Evolutionary conservation across 2,329 filamentous ascomycete species (phyloP), one percentile per base, ranked within the genome.

Genomic region (Chlorencoelia australis): DNA sequence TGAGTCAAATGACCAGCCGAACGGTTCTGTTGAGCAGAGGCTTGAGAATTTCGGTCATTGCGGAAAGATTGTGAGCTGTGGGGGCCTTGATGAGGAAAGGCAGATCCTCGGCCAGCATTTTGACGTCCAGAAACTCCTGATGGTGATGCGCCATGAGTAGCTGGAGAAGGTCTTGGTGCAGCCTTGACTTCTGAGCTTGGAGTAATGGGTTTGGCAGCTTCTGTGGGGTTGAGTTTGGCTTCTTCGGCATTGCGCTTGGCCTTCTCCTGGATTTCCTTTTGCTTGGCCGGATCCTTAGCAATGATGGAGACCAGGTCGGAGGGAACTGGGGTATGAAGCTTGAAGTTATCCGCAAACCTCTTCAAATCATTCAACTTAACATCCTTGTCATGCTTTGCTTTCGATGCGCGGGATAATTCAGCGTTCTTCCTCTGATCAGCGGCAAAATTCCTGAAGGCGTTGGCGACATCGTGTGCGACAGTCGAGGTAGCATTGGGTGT

Each of bases 231-330:
- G 9, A 60, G 56, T 54, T 63, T 75, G 57, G 52, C 64, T 44
- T 78, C 73, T 44, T 85, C 78, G 2, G 77, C 79, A 47, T 89
- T 81, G 53, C 77, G 75, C 42, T 84, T 76, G 1, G 86, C 86
- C 59, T 88, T 93, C 50, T 87, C 82, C 53, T 94, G 81, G 45
- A 98, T 96, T 55, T 88, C 78, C 53, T 87, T 79, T 61, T 96
- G 91, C 64, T 95, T 98, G 30, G 68, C 72, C n/a, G 87, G 87
- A 56, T 98, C 91, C 58, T 96, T 98, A 40, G 91, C 89, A 42
- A 98, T 81, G 48, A 98, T 98, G 2, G 85, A 81, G 18, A 98
- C 87, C 22, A 98, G 64, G 59, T 98, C 91, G 34, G 75, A 79
- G 1, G 91, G 91, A 8, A 98, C 87, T 5, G 88, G 87, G 3